Evolutionary conservation across 2,329 filamentous ascomycete genomes (phyloP).

Genomic region (Ilyonectria sp.): DNA sequence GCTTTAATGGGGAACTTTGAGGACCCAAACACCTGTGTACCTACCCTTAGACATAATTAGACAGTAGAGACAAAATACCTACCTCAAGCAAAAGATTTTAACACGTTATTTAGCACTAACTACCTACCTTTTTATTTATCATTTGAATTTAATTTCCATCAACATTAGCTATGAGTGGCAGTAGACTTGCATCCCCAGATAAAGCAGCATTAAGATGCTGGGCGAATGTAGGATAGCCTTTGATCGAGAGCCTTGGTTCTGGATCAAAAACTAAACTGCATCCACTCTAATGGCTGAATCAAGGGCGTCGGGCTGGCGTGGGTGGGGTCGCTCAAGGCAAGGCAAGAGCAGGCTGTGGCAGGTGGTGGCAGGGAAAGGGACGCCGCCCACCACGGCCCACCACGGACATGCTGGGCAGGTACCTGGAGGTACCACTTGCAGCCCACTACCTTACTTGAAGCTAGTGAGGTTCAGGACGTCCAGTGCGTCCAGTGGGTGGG

Average conservation of each 20-base stretch:
- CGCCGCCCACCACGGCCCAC: constrained; percentile 8
- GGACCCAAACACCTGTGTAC: background rate
- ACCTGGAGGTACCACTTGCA: constrained; percentile 10
- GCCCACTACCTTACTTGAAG: constrained; percentile 6
- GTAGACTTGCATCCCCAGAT: too few species aligned
- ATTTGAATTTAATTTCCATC: too few species aligned
- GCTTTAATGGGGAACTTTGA: background rate
- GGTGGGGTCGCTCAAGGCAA: constrained; percentile 14
- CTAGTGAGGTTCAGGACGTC: background rate
- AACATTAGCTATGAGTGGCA: too few species aligned
- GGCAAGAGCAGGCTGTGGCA: constrained; percentile 24
- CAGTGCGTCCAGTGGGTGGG: background rate
- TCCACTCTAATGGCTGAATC: constrained; percentile 11
- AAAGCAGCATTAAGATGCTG: too few species aligned
- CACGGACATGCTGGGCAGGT: constrained; percentile 22
- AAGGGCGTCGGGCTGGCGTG: constrained; percentile 8
- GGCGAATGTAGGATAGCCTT: too few species aligned
- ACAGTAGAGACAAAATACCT: background rate
- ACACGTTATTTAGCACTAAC: too few species aligned
- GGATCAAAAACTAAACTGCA: too few species aligned
- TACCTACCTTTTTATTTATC: too few species aligned
- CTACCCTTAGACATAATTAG: background rate
- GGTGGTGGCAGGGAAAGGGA: constrained; percentile 18
- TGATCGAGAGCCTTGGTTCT: too few species aligned
- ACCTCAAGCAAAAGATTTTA: background rate